Base-by-base conservation (phyloP, 768 basidiomycete species). In the Asterophora lycoperdoides region DNA sequence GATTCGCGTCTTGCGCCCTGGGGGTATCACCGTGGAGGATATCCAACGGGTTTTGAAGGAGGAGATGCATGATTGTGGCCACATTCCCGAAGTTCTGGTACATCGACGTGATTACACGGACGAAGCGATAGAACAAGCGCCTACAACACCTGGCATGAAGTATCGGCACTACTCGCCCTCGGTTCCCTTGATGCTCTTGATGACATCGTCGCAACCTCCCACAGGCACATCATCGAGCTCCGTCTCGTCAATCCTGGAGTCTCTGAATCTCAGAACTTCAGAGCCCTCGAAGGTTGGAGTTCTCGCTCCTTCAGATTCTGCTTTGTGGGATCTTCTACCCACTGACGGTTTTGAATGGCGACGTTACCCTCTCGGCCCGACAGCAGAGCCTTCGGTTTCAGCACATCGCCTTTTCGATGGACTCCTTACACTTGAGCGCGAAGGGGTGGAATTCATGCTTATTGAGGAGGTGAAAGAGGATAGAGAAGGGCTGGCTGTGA, bases 101-200 rank as follows among this genome's bases (percentile, higher is more conserved):
- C 86, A 92, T 62, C 74, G 78, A 44, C 79, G 89, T 10, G 90
- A 95, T 64, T 94, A 84, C 60, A 57, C 68, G 28, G 88, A 89
- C 59, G 72, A 79, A 33, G 66, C 65, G n/a, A 71, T 88, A 49
- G 89, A 92, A 63, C 72, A 74, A 33, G 79, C 83, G 0, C 96
- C 96, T 8, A 93, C 92, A 7, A 98, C 96, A 0, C 96, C 96
- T 2, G 96, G 96, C 28, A 96, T 97, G 94, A 99, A 99, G 69
- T 99, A 99, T 65, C 81, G 86, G 43, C 96, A 99, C 68, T 99
- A 99, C 64, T 88, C 94, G 18, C 96, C 96, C 2, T 72, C 84
- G 1, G 84, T 93, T 4, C 92, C 93, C 2, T 89, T 97, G 26
- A 80, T 79, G 17, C 77, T 98, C 5, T 70, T 93, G 33, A 74